These are phyloP conservation scores for Argentina anserina DNA, from an alignment of 306 rosid genomes.

Conservation along the genomic window DNA sequence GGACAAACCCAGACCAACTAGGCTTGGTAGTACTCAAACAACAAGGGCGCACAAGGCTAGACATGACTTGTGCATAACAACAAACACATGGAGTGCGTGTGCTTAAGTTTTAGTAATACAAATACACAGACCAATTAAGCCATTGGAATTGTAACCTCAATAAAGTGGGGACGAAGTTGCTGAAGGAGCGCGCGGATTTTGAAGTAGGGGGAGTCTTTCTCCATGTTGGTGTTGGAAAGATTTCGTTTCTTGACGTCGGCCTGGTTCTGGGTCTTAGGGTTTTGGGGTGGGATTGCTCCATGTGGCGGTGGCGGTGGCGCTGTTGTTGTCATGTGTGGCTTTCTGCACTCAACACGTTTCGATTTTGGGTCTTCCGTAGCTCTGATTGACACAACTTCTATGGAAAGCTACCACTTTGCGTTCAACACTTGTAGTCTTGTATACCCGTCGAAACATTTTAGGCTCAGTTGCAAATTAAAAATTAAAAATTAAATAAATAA, in stretches of 20 bases:
- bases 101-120: neutral
- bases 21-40: too few relatives aligned
- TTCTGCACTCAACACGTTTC: neutral
- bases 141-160: constrained; percentile 13
- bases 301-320: neutral
- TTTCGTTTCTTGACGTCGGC: constrained; percentile 10
- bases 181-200: constrained; percentile 23
- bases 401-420: neutral
- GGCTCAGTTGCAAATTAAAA: too few relatives aligned
- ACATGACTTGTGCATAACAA: neutral
- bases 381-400: neutral
- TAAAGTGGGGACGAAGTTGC: constrained; percentile 23
- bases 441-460: too few relatives aligned
- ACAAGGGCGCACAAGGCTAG: too few relatives aligned
- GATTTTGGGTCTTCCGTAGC: neutral
- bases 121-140: neutral
- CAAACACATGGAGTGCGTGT: neutral
- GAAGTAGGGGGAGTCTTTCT: constrained; percentile 5
- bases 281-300: neutral
- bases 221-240: neutral
- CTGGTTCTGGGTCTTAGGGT: neutral
- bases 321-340: neutral
- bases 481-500: too few relatives aligned
- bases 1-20: too few relatives aligned
- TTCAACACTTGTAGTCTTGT: too few relatives aligned